Evolutionary conservation across 495 filamentous ascomycete genomes (phyloP), one percentile per base, ranked within the genome.

Genomic region (Xylaria telfairii): DNA sequence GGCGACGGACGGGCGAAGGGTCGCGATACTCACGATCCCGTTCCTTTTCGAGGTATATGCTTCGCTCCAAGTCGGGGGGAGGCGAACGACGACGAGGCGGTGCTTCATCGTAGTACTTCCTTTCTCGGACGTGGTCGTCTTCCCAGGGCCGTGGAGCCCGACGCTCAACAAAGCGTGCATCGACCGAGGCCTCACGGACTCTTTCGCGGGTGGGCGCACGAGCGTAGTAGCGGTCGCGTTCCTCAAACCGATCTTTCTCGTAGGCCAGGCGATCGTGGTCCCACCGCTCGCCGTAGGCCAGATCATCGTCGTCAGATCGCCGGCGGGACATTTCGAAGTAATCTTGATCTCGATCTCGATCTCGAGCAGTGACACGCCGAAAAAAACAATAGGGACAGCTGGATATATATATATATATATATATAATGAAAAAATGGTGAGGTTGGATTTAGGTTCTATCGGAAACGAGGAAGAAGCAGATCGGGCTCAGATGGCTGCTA

Each of bases 261-360:
- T 71, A 65, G 49, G 71, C 70, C 74, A 82, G 78, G 57, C 81
- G 84, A 70, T 77, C 80, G 3, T 80, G 78, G 67, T 85, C 82
- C 81, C 81, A 85, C 71, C 83, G 82, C 60, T 78, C 78, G 24
- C 76, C 73, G 61, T 74, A 75, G 59, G 75, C 74, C 44, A 82
- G 74, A 72, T 84, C 80, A 12, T 80, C 80, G 34, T 75, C 81
- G 64, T 75, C 81, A 19, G 79, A 70, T 19, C 76, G 71, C 34
- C 77, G 79, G 71, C 76, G 19, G 28, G 59, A 41, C 59, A 62
- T 62, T 42, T 62, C 59, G 2, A 4, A 28, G n/a, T n/a, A n/a
- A n/a, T n/a, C n/a, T n/a, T n/a, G n/a, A n/a, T n/a, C n/a, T n/a
- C n/a, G n/a, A n/a, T n/a, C n/a, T 42, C 15, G 13, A 61, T 39